Evolutionary conservation across 2,329 filamentous ascomycete genomes (phyloP), one percentile per base, ranked within the genome.

Genomic region (Trichoderma oligosporum): DNA sequence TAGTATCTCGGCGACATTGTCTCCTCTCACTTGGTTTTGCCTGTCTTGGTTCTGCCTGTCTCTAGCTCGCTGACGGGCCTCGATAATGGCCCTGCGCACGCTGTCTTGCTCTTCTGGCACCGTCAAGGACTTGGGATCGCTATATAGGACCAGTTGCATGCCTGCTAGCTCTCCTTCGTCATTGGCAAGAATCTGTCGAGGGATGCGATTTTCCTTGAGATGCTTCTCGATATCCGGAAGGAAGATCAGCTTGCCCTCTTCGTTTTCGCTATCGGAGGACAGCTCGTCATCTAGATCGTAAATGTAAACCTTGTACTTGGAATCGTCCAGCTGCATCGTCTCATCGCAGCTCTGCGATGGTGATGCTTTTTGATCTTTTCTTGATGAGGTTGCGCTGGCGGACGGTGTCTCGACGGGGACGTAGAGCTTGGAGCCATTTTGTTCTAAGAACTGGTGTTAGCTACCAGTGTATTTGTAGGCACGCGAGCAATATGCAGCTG

Each of bases 211-310:
- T 58, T 82, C 79, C 61, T 80, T 80, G 52, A 97, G 79, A 68
- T 89, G 87, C 73, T 88, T 90, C 69, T 93, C 87, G 55, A 97
- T 88, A 68, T 95, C 89, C 0, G 91, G 86, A 0, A 96, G 80
- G 75, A 97, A 91, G 67, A 92, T 79, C 45, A 95, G 81, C 63
- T 77, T 81, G 63, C 82, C 80, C 20, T 82, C 77, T 60, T 81
- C 78, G 56, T 60, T 61, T 11, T 71, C 69, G 63, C 64, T 72
- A 60, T 73, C 74, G 7, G 75, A 76, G 12, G 87, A 86, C 29
- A 97, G 82, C 73, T 97, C 93, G 65, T 88, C 88, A 68, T 96
- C 91, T 8, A 99, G 79, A 72, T 95, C 86, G 76, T 92, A 87
- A 65, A 99, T 91, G 78, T 94, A 97, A 60, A 97, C 84, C 68